Conservation (phyloP, 1,139 yeast genomes). For the Nakaseomyces nivariensis region DNA sequence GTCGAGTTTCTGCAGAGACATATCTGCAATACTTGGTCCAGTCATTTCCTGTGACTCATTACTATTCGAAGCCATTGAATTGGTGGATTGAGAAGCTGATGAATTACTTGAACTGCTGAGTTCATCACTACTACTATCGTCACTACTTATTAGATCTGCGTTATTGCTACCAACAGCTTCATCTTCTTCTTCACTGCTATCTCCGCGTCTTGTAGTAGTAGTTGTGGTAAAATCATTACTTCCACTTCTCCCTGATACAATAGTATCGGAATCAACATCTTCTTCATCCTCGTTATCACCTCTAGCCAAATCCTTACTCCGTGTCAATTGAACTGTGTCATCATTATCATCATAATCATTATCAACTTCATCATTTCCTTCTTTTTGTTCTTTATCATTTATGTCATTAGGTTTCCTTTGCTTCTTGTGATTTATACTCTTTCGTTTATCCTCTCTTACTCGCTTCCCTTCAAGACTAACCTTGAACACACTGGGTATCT, state of each 20-base stretch:
- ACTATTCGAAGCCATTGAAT: not conserved
- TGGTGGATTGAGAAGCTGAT: constrained; percentile 9
- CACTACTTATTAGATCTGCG: not conserved
- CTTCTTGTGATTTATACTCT: not conserved
- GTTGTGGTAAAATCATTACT: not conserved
- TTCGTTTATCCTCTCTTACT: constrained; percentile 7
- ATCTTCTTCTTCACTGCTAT: not conserved
- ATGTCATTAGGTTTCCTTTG: not conserved
- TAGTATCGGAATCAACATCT: constrained; percentile 3
- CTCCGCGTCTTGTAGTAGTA: not conserved
- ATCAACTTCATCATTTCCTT: not conserved
- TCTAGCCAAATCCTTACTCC: not conserved
- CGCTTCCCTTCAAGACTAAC: constrained; percentile 8
- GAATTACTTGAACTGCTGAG: constrained; percentile 2
- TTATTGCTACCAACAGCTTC: not conserved
- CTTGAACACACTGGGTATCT: constrained; percentile 7
- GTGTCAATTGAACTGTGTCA: not conserved
- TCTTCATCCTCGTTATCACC: not conserved
- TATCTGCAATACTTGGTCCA: not conserved
- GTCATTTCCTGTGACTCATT: not conserved
- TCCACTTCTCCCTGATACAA: not conserved
- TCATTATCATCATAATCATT: not conserved
- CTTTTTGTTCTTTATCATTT: not conserved
- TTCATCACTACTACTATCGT: not conserved
- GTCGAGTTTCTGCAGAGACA: constrained; percentile 38